phyloP scores from a whole-genome alignment of 768 basidiomycete genomes.

The Botryobasidium botryosum region DNA sequence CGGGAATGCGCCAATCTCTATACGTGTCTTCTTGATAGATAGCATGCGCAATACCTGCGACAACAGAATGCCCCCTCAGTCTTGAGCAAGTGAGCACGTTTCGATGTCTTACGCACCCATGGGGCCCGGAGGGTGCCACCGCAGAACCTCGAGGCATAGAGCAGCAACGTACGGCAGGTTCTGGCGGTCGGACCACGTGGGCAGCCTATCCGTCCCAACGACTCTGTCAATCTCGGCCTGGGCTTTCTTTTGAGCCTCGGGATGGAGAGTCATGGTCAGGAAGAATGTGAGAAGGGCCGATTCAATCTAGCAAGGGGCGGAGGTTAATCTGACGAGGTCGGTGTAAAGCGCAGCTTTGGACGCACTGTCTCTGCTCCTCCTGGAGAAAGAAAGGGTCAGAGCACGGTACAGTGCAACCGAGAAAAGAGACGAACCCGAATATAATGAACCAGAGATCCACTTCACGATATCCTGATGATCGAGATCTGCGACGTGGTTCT shows the following conservation, averaged over 20 bases:
- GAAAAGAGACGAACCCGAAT: too few species aligned
- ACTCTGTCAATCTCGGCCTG: slow-evolving; percentile 9
- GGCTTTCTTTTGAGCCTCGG: slow-evolving; percentile 7
- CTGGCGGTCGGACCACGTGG: slow-evolving; percentile 5
- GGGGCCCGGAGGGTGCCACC: slow-evolving; percentile 20
- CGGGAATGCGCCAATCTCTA: slow-evolving; percentile 6
- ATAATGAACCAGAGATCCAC: too few species aligned
- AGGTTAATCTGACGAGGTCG: too few species aligned
- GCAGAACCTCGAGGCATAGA: slow-evolving; percentile 9
- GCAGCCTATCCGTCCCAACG: slow-evolving; percentile 6
- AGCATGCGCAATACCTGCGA: slow-evolving; percentile 3
- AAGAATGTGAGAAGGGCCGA: slow-evolving; percentile 10
- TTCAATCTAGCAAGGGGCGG: too few species aligned
- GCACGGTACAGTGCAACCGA: too few species aligned
- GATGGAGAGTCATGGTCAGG: slow-evolving; percentile 7
- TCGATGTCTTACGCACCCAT: too few species aligned
- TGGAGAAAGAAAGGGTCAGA: too few species aligned
- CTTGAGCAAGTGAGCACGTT: not conserved
- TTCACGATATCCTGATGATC: too few species aligned
- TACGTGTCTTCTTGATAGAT: slow-evolving; percentile 7
- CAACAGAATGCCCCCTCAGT: too few species aligned
- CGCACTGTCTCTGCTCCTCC: too few species aligned
- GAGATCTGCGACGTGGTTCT: too few species aligned
- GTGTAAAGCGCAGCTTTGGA: too few species aligned
- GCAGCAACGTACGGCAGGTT: slow-evolving; percentile 6